Percentiles rank a stretch among this genome's conserved stretches.
These are phyloP conservation scores for Pulicaria dysenterica DNA, from an alignment of 129 eudicot species.

Conservation along the genomic window DNA sequence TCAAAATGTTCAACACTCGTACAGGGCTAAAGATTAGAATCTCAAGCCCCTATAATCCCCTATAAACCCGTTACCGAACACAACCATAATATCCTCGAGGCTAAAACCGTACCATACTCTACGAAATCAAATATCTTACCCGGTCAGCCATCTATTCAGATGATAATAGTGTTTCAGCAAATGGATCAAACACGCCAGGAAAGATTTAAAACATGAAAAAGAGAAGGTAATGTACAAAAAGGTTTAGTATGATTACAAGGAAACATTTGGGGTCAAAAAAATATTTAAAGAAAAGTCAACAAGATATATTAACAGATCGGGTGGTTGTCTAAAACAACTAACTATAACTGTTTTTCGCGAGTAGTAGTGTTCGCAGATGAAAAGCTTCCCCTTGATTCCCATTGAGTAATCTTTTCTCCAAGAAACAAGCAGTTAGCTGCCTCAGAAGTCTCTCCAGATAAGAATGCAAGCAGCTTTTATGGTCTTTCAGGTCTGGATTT, in stretches of 20 bases:
- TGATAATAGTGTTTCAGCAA: too few species aligned
- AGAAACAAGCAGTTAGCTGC: slow-evolving; percentile 73
- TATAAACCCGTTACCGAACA: too few species aligned
- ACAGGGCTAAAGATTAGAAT: too few species aligned
- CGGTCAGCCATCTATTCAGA: too few species aligned
- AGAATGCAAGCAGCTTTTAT: slow-evolving; percentile 58
- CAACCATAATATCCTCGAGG: too few species aligned
- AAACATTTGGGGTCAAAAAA: not conserved
- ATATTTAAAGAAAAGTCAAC: not conserved
- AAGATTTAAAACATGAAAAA: too few species aligned
- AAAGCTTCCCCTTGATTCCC: slow-evolving; percentile 96
- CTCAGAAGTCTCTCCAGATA: slow-evolving; percentile 69
- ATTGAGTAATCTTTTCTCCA: slow-evolving; percentile 65
- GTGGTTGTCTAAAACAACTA: slow-evolving; percentile 22
- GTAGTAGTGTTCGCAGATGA: slow-evolving; percentile 54
- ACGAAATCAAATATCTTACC: too few species aligned
- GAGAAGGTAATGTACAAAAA: too few species aligned
- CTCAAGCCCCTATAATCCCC: too few species aligned
- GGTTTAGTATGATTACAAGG: slow-evolving; percentile 19
- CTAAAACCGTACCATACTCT: too few species aligned
- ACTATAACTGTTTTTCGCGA: slow-evolving; percentile 47
- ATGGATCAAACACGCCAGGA: too few species aligned
- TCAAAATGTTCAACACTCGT: too few species aligned
- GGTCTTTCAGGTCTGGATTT: slow-evolving; percentile 55
- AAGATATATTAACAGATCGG: slow-evolving; percentile 24